Evolutionary conservation across 768 basidiomycete species (phyloP), one percentile per base, ranked within the genome.

Genomic region (Mycena vitilis): DNA sequence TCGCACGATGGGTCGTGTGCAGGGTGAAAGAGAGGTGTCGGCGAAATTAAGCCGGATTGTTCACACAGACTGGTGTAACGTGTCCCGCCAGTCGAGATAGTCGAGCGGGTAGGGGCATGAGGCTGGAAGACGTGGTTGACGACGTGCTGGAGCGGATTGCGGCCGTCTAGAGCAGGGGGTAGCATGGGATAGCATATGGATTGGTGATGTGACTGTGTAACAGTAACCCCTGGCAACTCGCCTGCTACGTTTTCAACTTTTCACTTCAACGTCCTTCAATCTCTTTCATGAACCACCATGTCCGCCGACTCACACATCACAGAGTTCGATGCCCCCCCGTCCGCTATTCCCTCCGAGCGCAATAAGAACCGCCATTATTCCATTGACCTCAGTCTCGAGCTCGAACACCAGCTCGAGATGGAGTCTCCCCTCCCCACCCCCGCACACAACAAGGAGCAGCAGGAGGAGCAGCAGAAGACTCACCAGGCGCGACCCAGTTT

Each of bases 371-470:
- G 77, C 60, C 30, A 30, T 5, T 85, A 81, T 52, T 86, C 92
- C 37, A 93, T 94, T 75, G 93, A 95, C 79, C 86, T 93, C 68
- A 87, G 88, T 55, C 86, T 95, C 69, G 92, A 93, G 73, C 88
- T 95, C 70, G 94, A 95, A 76, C 88, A 86, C 59, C 89, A 93
- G 79, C 86, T 95, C 47, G 88, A 89, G 52, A 83, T 85, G 75
- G 92, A 92, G 57, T 87, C 87, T 5, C 83, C 81, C 2, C 86
- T 88, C 5, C 82, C 86, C 2, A 84, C 84, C 8, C 84, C 85
- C 34, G 78, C 77, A 0, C 70, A 79, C 59, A 65, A 8, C 36
- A 15, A n/a, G 16, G 20, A n/a, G 36, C 44, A 45, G 44, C 44
- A 16, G 20, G 65, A 18, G 68, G 74, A 59, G 61, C 60, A 65